Percentiles rank a stretch among this genome's conserved stretches.
Conservation (phyloP, 1,284 basidiomycete species). For the Heterobasidion irregulare region DNA sequence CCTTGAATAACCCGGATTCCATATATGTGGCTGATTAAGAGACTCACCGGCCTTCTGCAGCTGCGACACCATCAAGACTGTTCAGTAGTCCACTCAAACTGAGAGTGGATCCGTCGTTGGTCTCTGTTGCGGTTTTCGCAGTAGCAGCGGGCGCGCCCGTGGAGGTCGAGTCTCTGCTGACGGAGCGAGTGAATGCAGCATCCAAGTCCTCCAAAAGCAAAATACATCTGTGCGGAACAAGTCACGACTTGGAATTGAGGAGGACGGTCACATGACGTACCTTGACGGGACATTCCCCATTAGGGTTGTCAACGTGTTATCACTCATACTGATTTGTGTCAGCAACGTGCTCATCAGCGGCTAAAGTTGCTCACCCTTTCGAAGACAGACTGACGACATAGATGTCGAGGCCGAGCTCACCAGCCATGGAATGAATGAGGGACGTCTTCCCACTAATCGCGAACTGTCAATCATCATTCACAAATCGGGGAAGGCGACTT, state of each 20-base stretch:
- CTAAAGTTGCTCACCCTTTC: slow-evolving; percentile 51
- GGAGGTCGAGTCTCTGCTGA: slow-evolving; percentile 69
- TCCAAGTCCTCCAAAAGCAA: slow-evolving; percentile 83
- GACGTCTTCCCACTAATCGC: slow-evolving; percentile 68
- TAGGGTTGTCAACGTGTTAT: slow-evolving; percentile 73
- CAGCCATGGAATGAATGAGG: slow-evolving; percentile 78
- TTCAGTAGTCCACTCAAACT: slow-evolving; percentile 77
- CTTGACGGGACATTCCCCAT: slow-evolving; percentile 80
- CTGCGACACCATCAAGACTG: slow-evolving; percentile 81
- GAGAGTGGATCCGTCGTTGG: slow-evolving; percentile 67
- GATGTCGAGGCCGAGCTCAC: slow-evolving; percentile 81
- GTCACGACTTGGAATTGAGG: slow-evolving; percentile 11
- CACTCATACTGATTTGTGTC: slow-evolving; percentile 60
- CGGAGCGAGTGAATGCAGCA: slow-evolving; percentile 77
- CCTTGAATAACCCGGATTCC: slow-evolving; percentile 4
- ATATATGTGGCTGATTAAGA: slow-evolving; percentile 3
- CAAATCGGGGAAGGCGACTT: slow-evolving; percentile 15
- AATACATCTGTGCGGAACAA: slow-evolving; percentile 52
- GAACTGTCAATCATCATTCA: slow-evolving; percentile 9
- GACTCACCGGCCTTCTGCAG: slow-evolving; percentile 73
- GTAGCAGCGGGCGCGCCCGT: slow-evolving; percentile 58
- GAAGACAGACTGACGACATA: slow-evolving; percentile 81
- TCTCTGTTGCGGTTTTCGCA: slow-evolving; percentile 29
- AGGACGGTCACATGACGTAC: slow-evolving; percentile 26
- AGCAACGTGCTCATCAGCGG: not conserved